Conservation (phyloP, 768 basidiomycete species). For the Mycena leptocephala region DNA sequence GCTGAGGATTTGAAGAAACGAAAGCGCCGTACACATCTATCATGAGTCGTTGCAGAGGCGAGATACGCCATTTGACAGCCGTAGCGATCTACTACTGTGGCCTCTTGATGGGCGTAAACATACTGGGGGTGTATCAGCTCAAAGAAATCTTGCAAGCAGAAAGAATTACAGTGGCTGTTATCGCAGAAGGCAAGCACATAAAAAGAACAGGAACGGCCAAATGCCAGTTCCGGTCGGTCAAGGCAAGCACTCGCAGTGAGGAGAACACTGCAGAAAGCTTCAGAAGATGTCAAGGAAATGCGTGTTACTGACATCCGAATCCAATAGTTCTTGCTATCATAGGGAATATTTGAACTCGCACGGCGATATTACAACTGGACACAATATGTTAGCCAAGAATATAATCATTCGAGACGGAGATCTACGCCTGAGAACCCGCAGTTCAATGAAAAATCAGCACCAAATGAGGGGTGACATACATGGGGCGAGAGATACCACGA, state of each 20-base stretch:
- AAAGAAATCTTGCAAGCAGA: neutral
- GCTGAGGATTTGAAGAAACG: neutral
- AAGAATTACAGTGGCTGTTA: slow-evolving; percentile 44
- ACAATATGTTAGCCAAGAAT: neutral
- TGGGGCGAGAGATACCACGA: slow-evolving; percentile 51
- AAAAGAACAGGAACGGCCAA: slow-evolving; percentile 44
- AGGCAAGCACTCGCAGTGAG: slow-evolving; percentile 47
- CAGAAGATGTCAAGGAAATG: neutral
- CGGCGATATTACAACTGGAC: slow-evolving; percentile 46
- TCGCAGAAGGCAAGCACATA: slow-evolving; percentile 45
- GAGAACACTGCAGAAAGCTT: slow-evolving; percentile 43
- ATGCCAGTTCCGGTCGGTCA: slow-evolving; percentile 41
- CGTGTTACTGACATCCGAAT: slow-evolving; percentile 34
- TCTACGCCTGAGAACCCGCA: neutral
- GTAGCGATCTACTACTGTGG: slow-evolving; percentile 25
- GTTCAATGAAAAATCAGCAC: neutral
- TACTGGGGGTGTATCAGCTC: slow-evolving; percentile 16
- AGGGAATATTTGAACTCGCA: slow-evolving; percentile 50
- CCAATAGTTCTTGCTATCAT: slow-evolving; percentile 47
- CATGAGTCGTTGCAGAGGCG: slow-evolving; percentile 27
- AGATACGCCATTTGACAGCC: slow-evolving; percentile 33
- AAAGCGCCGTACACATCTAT: slow-evolving; percentile 27
- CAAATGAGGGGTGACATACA: slow-evolving; percentile 33
- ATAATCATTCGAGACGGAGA: neutral
- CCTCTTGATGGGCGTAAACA: slow-evolving; percentile 31